These are phyloP conservation scores for Thielaviopsis euricoi DNA, from an alignment of 2,329 filamentous ascomycete genomes.

Conservation along the genomic window DNA sequence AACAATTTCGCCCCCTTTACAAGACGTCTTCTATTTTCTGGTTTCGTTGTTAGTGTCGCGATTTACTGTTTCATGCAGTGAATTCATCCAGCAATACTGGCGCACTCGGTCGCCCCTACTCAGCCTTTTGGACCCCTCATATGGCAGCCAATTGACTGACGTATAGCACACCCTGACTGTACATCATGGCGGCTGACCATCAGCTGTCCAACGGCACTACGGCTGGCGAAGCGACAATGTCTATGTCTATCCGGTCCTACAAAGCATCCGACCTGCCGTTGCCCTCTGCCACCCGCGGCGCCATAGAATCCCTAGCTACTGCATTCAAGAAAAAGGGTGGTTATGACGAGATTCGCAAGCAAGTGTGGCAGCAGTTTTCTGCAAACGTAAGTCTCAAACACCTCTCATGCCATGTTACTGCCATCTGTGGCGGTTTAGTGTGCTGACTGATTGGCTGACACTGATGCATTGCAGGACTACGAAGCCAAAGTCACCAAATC, in stretches of 20 bases:
- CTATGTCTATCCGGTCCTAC: slow-evolving; percentile 30
- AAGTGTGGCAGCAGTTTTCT: slow-evolving; percentile 60
- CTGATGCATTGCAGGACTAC: slow-evolving; percentile 43
- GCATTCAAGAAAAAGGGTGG: slow-evolving; percentile 77
- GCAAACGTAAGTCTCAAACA: slow-evolving; percentile 36
- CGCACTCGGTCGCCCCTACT: neutral
- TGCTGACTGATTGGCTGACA: too few relatives aligned
- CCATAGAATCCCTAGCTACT: slow-evolving; percentile 61
- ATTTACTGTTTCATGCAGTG: neutral
- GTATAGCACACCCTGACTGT: neutral
- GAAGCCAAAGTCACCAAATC: slow-evolving; percentile 49
- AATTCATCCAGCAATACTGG: neutral
- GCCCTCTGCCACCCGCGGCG: slow-evolving; percentile 52
- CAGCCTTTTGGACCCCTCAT: neutral
- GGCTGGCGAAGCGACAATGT: neutral
- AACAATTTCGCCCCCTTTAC: neutral
- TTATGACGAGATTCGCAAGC: slow-evolving; percentile 62
- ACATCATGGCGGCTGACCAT: neutral
- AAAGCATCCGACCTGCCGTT: slow-evolving; percentile 63
- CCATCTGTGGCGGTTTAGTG: neutral
- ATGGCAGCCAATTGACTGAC: neutral
- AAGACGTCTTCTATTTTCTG: neutral
- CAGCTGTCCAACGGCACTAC: neutral
- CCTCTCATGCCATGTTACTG: neutral
- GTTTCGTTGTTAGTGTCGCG: too few relatives aligned